Conservation (phyloP, 176 grass and related monocot genomes). For the Puccinellia tenuiflora region DNA sequence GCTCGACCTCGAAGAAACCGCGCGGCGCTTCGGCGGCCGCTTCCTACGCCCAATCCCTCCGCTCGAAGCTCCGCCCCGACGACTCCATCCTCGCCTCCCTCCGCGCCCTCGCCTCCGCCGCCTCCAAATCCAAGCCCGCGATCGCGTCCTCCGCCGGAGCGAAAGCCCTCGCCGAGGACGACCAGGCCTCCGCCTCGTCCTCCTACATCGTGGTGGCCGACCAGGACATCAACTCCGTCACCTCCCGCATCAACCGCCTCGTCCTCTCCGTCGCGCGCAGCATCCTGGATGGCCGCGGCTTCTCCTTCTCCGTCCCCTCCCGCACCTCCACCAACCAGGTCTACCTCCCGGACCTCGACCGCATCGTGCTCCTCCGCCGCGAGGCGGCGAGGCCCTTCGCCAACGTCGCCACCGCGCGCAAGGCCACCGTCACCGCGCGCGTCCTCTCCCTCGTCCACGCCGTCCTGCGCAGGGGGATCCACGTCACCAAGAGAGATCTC, state of each 20-base stretch:
- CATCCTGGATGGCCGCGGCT: slow-evolving; percentile 65
- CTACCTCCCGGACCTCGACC: slow-evolving; percentile 89
- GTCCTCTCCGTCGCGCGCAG: slow-evolving; percentile 62
- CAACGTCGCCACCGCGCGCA: slow-evolving; percentile 82
- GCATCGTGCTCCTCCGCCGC: slow-evolving; percentile 84
- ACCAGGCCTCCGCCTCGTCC: slow-evolving; percentile 40
- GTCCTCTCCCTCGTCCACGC: slow-evolving; percentile 92
- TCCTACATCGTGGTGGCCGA: slow-evolving; percentile 78
- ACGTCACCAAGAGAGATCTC: slow-evolving; percentile 96
- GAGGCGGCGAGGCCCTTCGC: slow-evolving; percentile 78
- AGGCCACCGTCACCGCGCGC: slow-evolving; percentile 88
- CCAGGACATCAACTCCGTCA: slow-evolving; percentile 59
- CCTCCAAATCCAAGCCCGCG: slow-evolving; percentile 36
- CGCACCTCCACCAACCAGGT: slow-evolving; percentile 83
- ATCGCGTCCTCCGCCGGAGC: background rate
- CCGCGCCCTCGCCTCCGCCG: slow-evolving; percentile 47
- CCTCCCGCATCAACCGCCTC: slow-evolving; percentile 63
- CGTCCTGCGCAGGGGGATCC: slow-evolving; percentile 84
- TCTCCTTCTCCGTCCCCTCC: slow-evolving; percentile 92
- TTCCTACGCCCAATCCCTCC: slow-evolving; percentile 72
- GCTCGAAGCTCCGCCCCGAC: slow-evolving; percentile 75
- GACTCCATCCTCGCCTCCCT: slow-evolving; percentile 66
- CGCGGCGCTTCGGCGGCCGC: slow-evolving; percentile 44
- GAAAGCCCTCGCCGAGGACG: slow-evolving; percentile 36
- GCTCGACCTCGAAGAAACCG: slow-evolving; percentile 50